Conservation (phyloP, 352 stramenopile genomes). For the Pythium brachiatum region DNA sequence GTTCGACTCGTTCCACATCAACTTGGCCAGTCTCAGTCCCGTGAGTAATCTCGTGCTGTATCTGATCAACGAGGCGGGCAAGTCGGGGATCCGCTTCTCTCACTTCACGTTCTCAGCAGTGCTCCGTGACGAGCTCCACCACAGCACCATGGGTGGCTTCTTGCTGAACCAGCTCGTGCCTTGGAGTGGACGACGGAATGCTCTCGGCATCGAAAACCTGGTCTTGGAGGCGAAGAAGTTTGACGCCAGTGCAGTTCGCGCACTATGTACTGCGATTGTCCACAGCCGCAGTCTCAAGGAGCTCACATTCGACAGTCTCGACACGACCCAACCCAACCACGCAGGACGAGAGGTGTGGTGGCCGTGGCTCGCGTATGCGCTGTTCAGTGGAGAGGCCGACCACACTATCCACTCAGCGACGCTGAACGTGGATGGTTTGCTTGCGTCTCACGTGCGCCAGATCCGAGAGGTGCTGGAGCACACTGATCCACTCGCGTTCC, state of each 20-base stretch:
- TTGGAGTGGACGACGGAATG: conserved; percentile 16
- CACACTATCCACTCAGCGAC: conserved; percentile 6
- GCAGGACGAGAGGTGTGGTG: conserved; percentile 11
- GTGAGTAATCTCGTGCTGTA: conserved; percentile 18
- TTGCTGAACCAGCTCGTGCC: conserved; percentile 21
- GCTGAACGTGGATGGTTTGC: conserved; percentile 5
- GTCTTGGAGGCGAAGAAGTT: conserved; percentile 4
- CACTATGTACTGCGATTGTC: conserved; percentile 14
- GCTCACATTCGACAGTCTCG: conserved; percentile 5
- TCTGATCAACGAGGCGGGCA: conserved; percentile 19
- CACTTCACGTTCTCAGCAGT: conserved; percentile 7
- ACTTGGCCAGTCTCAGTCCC: conserved; percentile 1
- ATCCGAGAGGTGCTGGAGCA: conserved; percentile 11
- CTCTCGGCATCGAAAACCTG: conserved; percentile 4
- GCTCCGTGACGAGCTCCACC: conserved; percentile 13
- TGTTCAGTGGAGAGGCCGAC: conserved; percentile 18
- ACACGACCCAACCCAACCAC: not conserved
- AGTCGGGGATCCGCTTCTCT: conserved; percentile 13
- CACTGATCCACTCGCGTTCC: conserved; percentile 13
- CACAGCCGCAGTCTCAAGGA: conserved; percentile 13
- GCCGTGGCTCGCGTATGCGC: conserved; percentile 20
- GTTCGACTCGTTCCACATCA: conserved; percentile 16
- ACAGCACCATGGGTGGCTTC: conserved; percentile 21
- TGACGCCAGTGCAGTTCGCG: conserved; percentile 17
- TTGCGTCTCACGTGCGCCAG: not conserved